These are phyloP conservation scores for Babesia ovata DNA, from an alignment of 169 alveolate genomes.

Conservation along the genomic window DNA sequence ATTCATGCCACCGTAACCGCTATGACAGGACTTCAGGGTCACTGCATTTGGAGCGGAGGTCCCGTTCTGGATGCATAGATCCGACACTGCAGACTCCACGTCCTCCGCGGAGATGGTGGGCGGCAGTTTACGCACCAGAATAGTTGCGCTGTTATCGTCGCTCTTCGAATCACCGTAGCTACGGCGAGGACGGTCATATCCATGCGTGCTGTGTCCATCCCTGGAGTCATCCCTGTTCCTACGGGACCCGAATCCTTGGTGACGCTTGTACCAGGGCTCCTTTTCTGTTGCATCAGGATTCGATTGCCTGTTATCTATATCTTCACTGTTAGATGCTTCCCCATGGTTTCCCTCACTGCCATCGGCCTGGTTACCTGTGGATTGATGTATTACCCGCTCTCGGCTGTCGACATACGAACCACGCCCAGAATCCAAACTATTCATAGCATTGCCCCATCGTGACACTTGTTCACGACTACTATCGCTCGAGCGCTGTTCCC, in stretches of 20 bases:
- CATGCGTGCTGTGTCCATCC: neutral
- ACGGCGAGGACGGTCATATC: neutral
- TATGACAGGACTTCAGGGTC: constrained; percentile 2
- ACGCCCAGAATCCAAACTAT: neutral
- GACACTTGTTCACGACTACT: neutral
- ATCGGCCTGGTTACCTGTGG: neutral
- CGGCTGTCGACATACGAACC: neutral
- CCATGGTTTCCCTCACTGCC: too few relatives aligned
- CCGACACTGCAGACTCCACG: constrained; percentile 71
- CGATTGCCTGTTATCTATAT: too few relatives aligned
- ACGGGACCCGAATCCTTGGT: neutral
- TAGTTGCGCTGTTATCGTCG: constrained; percentile 48
- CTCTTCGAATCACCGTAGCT: neutral
- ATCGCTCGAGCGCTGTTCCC: too few relatives aligned
- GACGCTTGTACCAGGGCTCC: constrained; percentile 16
- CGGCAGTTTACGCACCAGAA: constrained; percentile 45
- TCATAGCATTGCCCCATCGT: neutral
- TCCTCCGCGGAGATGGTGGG: constrained; percentile 68
- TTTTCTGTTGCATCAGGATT: neutral
- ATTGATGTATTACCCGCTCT: neutral
- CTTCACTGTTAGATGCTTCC: too few relatives aligned
- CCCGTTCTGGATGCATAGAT: constrained; percentile 71
- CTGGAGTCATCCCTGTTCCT: neutral
- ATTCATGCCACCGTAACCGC: constrained; percentile 1
- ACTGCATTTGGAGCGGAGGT: constrained; percentile 72